Conservation (phyloP, 106 monocot species). For the Cymbidium sinense region DNA sequence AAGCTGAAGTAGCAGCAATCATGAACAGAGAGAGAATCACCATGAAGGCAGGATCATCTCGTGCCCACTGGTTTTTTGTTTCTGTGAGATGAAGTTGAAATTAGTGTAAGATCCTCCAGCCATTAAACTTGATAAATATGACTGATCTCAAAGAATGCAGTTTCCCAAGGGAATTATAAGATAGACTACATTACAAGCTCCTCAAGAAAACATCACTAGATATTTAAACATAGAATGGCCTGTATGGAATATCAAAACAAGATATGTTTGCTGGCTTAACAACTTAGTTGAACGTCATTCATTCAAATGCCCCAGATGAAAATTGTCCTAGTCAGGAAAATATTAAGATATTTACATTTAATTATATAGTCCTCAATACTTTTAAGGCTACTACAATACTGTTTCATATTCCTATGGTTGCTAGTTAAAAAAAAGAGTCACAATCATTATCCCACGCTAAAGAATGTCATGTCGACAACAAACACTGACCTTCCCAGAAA, state of each 20-base stretch:
- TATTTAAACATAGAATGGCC: background rate
- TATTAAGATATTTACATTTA: background rate
- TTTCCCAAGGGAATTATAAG: background rate
- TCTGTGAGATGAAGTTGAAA: slow-evolving; percentile 35
- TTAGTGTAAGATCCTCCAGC: background rate
- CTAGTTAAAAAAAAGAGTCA: no score
- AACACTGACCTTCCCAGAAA: background rate
- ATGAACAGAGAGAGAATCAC: slow-evolving; percentile 80
- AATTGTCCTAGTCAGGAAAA: background rate
- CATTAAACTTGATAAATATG: background rate
- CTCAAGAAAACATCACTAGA: background rate
- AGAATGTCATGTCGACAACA: background rate
- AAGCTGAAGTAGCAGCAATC: slow-evolving; percentile 80
- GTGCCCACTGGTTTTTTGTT: slow-evolving; percentile 99
- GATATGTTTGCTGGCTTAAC: background rate
- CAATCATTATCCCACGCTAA: background rate
- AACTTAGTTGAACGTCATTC: background rate
- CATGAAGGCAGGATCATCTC: slow-evolving; percentile 96
- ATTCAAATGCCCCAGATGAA: background rate
- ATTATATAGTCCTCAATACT: background rate
- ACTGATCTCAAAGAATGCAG: background rate
- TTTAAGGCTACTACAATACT: background rate
- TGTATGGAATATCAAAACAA: background rate
- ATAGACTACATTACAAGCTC: background rate
- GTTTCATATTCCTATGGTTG: background rate